Percentiles rank a stretch among this genome's conserved stretches.
phyloP scores from a whole-genome alignment of 164 flowering plant species.

The Aristolochia californica region DNA sequence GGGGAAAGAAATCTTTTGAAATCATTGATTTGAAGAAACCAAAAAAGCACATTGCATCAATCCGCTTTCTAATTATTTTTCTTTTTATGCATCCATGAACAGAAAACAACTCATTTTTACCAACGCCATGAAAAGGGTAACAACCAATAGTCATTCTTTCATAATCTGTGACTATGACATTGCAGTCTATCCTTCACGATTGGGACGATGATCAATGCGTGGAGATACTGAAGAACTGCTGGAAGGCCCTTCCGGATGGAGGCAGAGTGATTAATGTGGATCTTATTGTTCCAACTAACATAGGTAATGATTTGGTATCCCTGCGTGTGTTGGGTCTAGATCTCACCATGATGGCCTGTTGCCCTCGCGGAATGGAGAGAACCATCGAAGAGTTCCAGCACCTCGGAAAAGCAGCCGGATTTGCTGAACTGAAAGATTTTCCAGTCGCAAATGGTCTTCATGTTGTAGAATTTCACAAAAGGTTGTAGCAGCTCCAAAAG shows the following conservation, averaged over 20 bases:
- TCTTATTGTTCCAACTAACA: conserved; percentile 13
- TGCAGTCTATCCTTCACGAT: conserved; percentile 13
- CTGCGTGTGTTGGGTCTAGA: conserved; percentile 10
- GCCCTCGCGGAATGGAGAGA: conserved; percentile 18
- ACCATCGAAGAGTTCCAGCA: conserved; percentile 15
- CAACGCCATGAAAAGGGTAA: too few species aligned
- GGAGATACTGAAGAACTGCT: conserved; percentile 23
- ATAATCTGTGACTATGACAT: too few species aligned
- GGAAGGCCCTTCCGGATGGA: conserved; percentile 15
- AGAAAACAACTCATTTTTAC: too few species aligned
- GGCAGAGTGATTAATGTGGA: conserved; percentile 32
- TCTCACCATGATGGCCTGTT: conserved; percentile 10
- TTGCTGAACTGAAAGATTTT: neutral
- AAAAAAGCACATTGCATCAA: too few species aligned
- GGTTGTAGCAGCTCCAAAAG: too few species aligned
- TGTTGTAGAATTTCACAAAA: conserved; percentile 23
- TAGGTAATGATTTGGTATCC: conserved; percentile 5
- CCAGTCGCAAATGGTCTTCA: conserved; percentile 6
- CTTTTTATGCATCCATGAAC: too few species aligned
- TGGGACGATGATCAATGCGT: conserved; percentile 27
- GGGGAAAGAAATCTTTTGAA: too few species aligned
- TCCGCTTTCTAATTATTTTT: too few species aligned
- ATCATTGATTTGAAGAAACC: too few species aligned
- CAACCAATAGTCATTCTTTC: too few species aligned
- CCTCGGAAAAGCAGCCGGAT: conserved; percentile 23